Base-by-base conservation (phyloP, 2,329 filamentous ascomycete species). In the Nannizziopsis arthrosporioides region DNA sequence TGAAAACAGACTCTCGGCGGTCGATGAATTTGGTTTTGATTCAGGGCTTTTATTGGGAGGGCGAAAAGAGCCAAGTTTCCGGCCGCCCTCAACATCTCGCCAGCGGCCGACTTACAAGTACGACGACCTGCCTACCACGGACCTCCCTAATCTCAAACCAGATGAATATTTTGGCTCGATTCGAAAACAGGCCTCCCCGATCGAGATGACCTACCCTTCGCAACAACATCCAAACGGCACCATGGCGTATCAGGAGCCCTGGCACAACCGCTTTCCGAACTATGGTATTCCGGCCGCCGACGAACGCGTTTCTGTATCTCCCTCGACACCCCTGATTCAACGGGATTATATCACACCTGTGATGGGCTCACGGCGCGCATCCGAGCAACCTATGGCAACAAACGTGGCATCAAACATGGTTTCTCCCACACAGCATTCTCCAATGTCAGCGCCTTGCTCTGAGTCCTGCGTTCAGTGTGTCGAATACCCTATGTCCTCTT, bases 261-360 rank as follows among this genome's bases (percentile, higher is more conserved):
- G 77, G 76, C 66, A 69, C 35, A 70, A 74, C 54, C 72, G 74
- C 50, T 66, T 77, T 39, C 70, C 76, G 50, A 72, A 72, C 51
- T 76, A 76, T 57, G 67, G 67, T 51, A 61, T 77, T 38, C 69
- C 72, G 42, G 61, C 67, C 53, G 64, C 71, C 12, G 63, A 70
- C 48, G 64, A 68, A 48, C 58, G 60, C 36, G 57, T 68, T 9
- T 65, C 70, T 50, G 57, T 70, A 11, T 72, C 72, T 17, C 68
- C 71, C 37, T 69, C 70, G 41, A 64, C 65, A 49, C 70, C 71
- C 37, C 66, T 67, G 3, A 57, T 64, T 43, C 60, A 67, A 51
- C 63, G 66, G 42, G 63, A 70, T 53, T 58, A 63, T 43, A 59
- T 67, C 42, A 55, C 51, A 22, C 61, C 56, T 49, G 60, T 63